Evolutionary conservation across 116 monocot species (phyloP).

Genomic region (Zostera marina): DNA sequence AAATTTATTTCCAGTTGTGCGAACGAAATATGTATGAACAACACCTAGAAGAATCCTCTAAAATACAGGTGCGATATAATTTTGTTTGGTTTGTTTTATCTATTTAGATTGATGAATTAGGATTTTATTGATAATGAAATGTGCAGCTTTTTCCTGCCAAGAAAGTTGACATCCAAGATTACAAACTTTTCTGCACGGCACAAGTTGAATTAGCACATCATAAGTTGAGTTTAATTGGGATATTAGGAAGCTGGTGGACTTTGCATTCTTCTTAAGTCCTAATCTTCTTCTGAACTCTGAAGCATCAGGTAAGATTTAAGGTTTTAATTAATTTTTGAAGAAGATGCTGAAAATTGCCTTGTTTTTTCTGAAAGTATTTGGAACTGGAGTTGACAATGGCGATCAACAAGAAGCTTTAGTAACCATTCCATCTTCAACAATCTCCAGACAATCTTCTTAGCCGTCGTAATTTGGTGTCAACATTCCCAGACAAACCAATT

Average conservation of each 20-base stretch:
- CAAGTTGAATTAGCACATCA: conserved; percentile 42
- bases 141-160: conserved; percentile 51
- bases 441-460: too few species aligned
- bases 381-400: too few species aligned
- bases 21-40: conserved; percentile 40
- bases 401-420: too few species aligned
- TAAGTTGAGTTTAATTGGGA: conserved; percentile 44
- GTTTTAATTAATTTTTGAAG: too few species aligned
- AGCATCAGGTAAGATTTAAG: too few species aligned
- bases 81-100: background rate
- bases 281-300: too few species aligned
- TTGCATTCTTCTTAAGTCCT: conserved; percentile 1
- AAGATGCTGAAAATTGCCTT: too few species aligned
- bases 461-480: too few species aligned
- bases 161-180: conserved; percentile 61
- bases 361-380: too few species aligned
- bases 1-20: conserved; percentile 25
- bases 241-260: conserved; percentile 85
- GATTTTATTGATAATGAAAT: background rate
- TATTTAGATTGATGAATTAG: background rate
- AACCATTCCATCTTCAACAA: too few species aligned
- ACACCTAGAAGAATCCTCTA: conserved; percentile 19
- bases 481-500: too few species aligned
- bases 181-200: conserved; percentile 54
- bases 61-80: conserved; percentile 31